Evolutionary conservation across 805 yeast species (phyloP), one percentile per base, ranked within the genome.

Genomic region (Jamesozyma hellenica): DNA sequence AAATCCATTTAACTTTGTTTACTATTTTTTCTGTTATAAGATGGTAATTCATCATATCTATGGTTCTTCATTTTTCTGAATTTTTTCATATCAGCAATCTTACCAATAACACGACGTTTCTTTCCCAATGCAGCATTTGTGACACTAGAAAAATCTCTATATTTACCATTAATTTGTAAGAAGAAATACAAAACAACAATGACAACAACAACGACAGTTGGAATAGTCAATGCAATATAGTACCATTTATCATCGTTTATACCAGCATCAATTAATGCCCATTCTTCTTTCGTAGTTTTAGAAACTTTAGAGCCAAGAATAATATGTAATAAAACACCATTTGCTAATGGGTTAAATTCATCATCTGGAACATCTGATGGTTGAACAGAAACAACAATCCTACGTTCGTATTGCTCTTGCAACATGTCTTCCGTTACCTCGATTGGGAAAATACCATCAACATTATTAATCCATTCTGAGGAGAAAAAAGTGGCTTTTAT

Each of bases 391-490:
- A 86, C 61, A 36, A 79, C 65, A 11, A 82, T 77, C 44, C 71
- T 70, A 51, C 72, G 74, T 42, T 66, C 64, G 48, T 67, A 72
- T 47, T 64, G 58, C 4, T 71, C 79, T 29, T 66, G 66, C 26
- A 85, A 63, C 88, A 94, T 85, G 11, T 69, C 75, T 41, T 72
- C 75, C 28, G 70, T 57, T 31, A 84, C 63, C 29, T 74, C 74
- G 32, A 86, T 55, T 3, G 90, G 78, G 47, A 63, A 74, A 49
- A 66, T 71, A 12, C 95, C 96, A 42, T 72, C 71, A 17, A 64
- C 65, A 46, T 70, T 72, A 25, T 67, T 61, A 8, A 84, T 38
- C 95, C 95, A 86, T 6, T 80, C 92, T 7, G 87, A 69, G 1
- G 75, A 61, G 61, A 64, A 82, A 52, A 85, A 82, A 2, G 84